Base-by-base conservation (phyloP, 305 asterid species). In the Fraxinus angustifolia region DNA sequence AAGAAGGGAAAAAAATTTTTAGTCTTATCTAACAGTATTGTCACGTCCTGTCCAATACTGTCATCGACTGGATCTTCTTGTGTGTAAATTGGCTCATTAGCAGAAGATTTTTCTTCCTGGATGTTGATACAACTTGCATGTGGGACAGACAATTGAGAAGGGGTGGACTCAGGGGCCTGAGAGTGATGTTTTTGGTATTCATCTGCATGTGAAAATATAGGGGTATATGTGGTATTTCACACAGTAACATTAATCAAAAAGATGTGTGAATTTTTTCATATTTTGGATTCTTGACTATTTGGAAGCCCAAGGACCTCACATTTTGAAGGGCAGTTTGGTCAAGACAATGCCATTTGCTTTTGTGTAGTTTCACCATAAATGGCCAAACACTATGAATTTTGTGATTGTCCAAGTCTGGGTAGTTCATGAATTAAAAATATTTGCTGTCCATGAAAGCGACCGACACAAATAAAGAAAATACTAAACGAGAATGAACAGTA, bases 391-490 rank as follows among this genome's bases (percentile, higher is more conserved):
- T 2, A 36, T 50, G 30, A 36, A 17, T 8, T 19, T 6, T 48
- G 70, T 60, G 78, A 4, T 72, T 12, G 38, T 28, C 40, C 73
- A 78, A 83, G 45, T 60, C 78, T 79, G 56, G 85, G 89, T 87
- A 81, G 89, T 75, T 81, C 23, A 53, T 68, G 81, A 81, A 81
- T 85, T 86, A 85, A 85, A 79, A 86, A 58, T 75, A 38, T 78
- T 79, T 42, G 88, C 83, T 86, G 90, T 76, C 83, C 56, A 30
- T 82, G 90, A 92, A 14, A 84, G 76, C 78, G 96, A 89, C 92
- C 1, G 38, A 31, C 70, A 56, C 42, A 83, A 34, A 56, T 42
- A 60, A 17, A 60, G 42, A 56, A 17, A 16, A n/a, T 35, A 42
- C 4, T 68, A 36, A 56, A 36, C 30, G 2, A 48, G 3, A 81